These are phyloP conservation scores for Parietaria judaica DNA, from an alignment of 306 rosid species.

Conservation along the genomic window DNA sequence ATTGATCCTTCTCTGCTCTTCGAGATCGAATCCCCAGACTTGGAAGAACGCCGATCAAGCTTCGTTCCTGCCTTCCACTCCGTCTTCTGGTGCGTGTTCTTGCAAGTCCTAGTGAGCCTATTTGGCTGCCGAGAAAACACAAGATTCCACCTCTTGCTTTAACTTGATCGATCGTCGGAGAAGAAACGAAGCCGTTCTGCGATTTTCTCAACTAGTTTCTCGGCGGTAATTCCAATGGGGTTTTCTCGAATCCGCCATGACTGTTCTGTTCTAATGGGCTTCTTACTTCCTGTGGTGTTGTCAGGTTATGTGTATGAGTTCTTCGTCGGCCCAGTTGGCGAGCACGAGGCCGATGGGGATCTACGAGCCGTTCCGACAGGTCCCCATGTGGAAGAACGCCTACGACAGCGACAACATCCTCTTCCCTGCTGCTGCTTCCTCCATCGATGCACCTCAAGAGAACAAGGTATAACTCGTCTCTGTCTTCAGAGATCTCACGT, in stretches of 20 bases:
- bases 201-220: constrained; percentile 21
- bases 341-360: constrained; percentile 55
- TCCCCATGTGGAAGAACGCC: constrained; percentile 61
- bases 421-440: constrained; percentile 32
- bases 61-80: constrained; percentile 9
- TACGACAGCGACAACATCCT: constrained; percentile 36
- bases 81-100: constrained; percentile 3
- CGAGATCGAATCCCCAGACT: no score
- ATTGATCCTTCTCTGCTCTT: no score
- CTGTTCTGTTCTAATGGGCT: no score
- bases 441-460: constrained; percentile 32
- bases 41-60: background rate
- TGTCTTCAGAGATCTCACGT: background rate
- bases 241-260: no score
- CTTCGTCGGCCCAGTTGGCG: constrained; percentile 46
- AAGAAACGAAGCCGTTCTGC: no score
- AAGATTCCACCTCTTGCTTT: background rate
- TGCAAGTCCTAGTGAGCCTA: background rate
- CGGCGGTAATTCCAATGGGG: background rate
- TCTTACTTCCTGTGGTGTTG: background rate
- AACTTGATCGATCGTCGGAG: no score
- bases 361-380: constrained; percentile 73
- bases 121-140: constrained; percentile 25
- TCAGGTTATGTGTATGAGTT: constrained; percentile 42
- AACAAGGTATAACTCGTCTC: constrained; percentile 30